phyloP scores from a whole-genome alignment of 2,329 filamentous ascomycete genomes.

The Aspergillus pseudoglaucus region DNA sequence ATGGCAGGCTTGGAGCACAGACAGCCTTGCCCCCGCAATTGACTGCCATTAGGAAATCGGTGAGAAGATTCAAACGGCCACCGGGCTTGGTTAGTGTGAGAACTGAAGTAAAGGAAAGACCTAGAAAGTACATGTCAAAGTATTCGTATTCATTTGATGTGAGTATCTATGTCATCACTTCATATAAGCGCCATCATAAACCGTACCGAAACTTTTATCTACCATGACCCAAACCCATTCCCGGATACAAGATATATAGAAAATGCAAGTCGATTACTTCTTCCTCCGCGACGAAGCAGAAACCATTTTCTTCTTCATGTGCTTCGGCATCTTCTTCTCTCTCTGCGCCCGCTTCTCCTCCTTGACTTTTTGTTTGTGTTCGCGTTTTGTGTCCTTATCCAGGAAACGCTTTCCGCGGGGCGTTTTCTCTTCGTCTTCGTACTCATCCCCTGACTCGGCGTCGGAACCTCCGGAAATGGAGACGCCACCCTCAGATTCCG shows the following conservation, averaged over 20 bases:
- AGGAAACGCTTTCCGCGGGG: slow-evolving; percentile 80
- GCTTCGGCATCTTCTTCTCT: slow-evolving; percentile 93
- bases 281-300: slow-evolving; percentile 28
- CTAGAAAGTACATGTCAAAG: too few species aligned
- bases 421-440: slow-evolving; percentile 40
- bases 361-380: slow-evolving; percentile 86
- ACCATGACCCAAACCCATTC: background rate
- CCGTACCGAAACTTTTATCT: background rate
- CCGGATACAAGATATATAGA: background rate
- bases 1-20: too few species aligned
- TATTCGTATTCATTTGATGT: background rate
- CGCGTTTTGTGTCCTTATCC: slow-evolving; percentile 83
- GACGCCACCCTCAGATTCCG: slow-evolving; percentile 30
- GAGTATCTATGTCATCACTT: background rate
- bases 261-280: slow-evolving; percentile 19
- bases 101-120: too few species aligned
- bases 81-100: too few species aligned
- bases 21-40: too few species aligned
- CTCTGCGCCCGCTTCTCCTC: slow-evolving; percentile 92
- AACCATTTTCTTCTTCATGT: slow-evolving; percentile 67
- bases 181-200: background rate
- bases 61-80: too few species aligned
- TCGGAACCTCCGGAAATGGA: slow-evolving; percentile 21
- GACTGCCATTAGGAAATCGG: too few species aligned
- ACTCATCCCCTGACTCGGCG: slow-evolving; percentile 46